Conservation (phyloP, 495 filamentous ascomycete species). For the Lophiotrema nucula region DNA sequence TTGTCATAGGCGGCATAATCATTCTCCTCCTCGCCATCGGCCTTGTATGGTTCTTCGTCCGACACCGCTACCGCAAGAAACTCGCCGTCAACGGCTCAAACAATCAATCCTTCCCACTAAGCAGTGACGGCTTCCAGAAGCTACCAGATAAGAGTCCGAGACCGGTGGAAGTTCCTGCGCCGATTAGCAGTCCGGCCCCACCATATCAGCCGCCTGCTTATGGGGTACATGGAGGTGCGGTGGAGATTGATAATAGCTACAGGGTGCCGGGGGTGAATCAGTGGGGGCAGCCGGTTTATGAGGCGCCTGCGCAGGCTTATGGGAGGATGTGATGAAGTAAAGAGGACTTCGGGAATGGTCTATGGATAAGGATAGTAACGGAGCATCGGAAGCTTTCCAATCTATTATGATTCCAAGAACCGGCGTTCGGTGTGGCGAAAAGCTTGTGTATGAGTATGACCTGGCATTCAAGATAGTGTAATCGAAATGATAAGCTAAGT, state of each 20-base stretch:
- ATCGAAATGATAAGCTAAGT: no score
- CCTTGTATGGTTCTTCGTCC: slow-evolving; percentile 23
- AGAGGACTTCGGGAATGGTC: no score
- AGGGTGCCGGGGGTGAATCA: slow-evolving; percentile 12
- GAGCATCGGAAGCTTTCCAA: no score
- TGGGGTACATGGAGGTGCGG: slow-evolving; percentile 4
- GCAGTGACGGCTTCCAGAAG: slow-evolving; percentile 22
- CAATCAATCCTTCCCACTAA: slow-evolving; percentile 10
- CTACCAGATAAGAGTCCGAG: slow-evolving; percentile 25
- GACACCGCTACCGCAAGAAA: slow-evolving; percentile 26
- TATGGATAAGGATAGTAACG: no score
- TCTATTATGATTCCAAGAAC: no score
- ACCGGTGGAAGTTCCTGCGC: slow-evolving; percentile 23
- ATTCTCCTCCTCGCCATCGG: slow-evolving; percentile 8
- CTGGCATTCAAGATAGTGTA: no score
- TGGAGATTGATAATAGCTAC: slow-evolving; percentile 19
- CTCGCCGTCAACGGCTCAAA: slow-evolving; percentile 1
- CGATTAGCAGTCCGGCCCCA: slow-evolving; percentile 15
- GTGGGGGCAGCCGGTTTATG: slow-evolving; percentile 26
- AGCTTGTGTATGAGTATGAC: no score
- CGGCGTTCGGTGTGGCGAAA: no score
- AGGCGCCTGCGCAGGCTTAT: slow-evolving; percentile 17
- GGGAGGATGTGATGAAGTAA: neutral
- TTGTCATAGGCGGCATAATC: slow-evolving; percentile 7
- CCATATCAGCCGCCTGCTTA: slow-evolving; percentile 26